These are phyloP conservation scores for Aethionema arabicum DNA, from an alignment of 345 rosid genomes.

Conservation along the genomic window DNA sequence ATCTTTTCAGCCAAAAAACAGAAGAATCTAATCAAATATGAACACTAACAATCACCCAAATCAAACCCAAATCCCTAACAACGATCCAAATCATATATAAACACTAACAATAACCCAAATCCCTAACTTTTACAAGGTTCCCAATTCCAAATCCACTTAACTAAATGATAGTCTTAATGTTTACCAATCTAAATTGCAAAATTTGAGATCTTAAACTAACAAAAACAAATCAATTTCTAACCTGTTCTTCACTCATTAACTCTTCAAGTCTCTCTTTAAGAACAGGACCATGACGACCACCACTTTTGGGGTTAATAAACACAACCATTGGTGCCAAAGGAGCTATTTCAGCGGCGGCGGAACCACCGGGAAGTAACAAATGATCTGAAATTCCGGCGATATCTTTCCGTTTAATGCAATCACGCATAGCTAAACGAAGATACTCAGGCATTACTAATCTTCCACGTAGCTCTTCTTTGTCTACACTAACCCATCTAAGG, in stretches of 20 bases:
- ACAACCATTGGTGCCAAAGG: slow-evolving; percentile 80
- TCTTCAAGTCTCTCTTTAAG: slow-evolving; percentile 75
- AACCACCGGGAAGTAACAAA: slow-evolving; percentile 29
- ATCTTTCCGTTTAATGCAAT: slow-evolving; percentile 61
- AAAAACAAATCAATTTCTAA: slow-evolving; percentile 4
- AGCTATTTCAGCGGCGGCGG: slow-evolving; percentile 31
- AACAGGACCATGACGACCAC: slow-evolving; percentile 88
- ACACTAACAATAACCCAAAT: no score
- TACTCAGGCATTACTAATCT: slow-evolving; percentile 65
- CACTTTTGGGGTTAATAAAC: slow-evolving; percentile 76
- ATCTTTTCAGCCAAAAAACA: no score
- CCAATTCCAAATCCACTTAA: slow-evolving; percentile 4
- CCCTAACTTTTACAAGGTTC: no score
- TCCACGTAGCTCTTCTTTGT: slow-evolving; percentile 64
- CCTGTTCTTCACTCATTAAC: slow-evolving; percentile 85
- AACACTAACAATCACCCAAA: no score
- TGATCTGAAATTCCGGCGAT: slow-evolving; percentile 35
- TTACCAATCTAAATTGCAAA: no score
- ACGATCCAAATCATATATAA: no score
- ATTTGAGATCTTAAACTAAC: not conserved
- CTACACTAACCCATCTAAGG: slow-evolving; percentile 59
- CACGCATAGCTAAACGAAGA: slow-evolving; percentile 66
- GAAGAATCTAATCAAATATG: no score
- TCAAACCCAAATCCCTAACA: no score
- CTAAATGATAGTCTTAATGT: not conserved